Percentiles rank a stretch among this genome's conserved stretches.
Evolutionary conservation across 345 rosid genomes (phyloP).

Genomic region (Erysimum cheiranthoides): DNA sequence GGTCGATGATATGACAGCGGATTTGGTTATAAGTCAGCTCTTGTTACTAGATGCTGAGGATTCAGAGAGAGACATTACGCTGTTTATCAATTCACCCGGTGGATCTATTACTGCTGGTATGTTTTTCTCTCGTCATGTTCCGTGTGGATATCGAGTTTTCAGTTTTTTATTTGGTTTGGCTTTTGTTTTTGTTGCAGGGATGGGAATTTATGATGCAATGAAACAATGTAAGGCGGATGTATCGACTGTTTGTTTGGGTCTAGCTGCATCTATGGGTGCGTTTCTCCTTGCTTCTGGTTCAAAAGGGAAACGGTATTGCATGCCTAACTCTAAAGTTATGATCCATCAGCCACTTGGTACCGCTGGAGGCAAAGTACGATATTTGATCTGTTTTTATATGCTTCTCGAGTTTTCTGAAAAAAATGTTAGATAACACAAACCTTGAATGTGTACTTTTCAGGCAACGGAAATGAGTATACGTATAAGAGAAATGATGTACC

Average conservation of each 20-base stretch:
- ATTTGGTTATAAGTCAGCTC: conserved; percentile 88
- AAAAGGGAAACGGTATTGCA: conserved; percentile 92
- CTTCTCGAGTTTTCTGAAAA: background rate
- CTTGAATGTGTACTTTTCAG: conserved; percentile 52
- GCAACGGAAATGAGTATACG: conserved; percentile 74
- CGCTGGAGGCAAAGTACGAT: conserved; percentile 80
- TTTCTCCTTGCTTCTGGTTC: conserved; percentile 87
- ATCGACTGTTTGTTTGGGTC: conserved; percentile 90
- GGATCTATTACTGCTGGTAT: conserved; percentile 93
- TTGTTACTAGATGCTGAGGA: conserved; percentile 90
- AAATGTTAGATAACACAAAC: background rate
- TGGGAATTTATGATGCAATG: conserved; percentile 98
- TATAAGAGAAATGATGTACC: conserved; percentile 80
- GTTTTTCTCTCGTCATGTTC: background rate
- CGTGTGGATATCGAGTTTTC: background rate
- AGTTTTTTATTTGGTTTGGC: background rate
- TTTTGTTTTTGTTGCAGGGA: conserved; percentile 46
- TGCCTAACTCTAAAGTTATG: conserved; percentile 97
- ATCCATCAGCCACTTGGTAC: conserved; percentile 94
- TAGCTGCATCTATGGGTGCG: conserved; percentile 96
- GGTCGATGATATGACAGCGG: conserved; percentile 91
- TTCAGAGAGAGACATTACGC: conserved; percentile 70
- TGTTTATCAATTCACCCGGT: conserved; percentile 93
- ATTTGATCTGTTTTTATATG: conserved; percentile 14
- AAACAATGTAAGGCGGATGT: conserved; percentile 94